Conservation (phyloP, 2,329 filamentous ascomycete genomes). For the Leptodontidium sp. region DNA sequence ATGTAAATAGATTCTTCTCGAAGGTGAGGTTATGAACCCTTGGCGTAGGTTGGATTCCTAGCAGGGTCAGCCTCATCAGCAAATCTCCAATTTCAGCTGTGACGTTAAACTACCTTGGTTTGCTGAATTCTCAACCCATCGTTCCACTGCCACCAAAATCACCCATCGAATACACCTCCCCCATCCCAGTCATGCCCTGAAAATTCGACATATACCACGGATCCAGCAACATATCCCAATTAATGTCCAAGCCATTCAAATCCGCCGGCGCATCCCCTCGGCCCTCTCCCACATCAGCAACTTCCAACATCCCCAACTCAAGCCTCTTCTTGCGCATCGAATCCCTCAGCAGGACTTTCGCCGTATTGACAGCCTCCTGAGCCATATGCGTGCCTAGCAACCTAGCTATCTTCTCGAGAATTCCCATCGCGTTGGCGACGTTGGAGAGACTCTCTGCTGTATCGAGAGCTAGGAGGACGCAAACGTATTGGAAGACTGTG, state of each 20-base stretch:
- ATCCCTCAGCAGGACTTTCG: conserved; percentile 40
- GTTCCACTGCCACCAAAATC: not conserved
- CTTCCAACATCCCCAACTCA: conserved; percentile 39
- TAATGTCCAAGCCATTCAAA: conserved; percentile 27
- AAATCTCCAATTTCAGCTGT: too few relatives aligned
- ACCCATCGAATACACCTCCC: conserved; percentile 16
- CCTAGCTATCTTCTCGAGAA: conserved; percentile 49
- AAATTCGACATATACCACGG: conserved; percentile 34
- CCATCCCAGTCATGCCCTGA: conserved; percentile 19
- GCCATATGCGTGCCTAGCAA: conserved; percentile 46
- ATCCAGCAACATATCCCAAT: conserved; percentile 40
- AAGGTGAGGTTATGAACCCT: too few relatives aligned
- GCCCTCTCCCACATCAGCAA: conserved; percentile 24
- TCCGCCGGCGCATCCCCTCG: conserved; percentile 5
- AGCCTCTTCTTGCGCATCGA: conserved; percentile 42
- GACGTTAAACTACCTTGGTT: too few relatives aligned
- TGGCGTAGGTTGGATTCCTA: too few relatives aligned
- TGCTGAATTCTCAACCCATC: not conserved
- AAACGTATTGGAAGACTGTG: conserved; percentile 53
- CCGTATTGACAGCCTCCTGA: conserved; percentile 47
- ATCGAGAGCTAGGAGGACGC: conserved; percentile 51
- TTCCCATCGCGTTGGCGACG: conserved; percentile 49
- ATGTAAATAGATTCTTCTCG: too few relatives aligned
- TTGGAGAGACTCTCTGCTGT: conserved; percentile 48
- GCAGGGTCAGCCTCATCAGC: too few relatives aligned